Base-by-base conservation (phyloP, 768 basidiomycete genomes). In the Sistotremastrum niveocremeum region DNA sequence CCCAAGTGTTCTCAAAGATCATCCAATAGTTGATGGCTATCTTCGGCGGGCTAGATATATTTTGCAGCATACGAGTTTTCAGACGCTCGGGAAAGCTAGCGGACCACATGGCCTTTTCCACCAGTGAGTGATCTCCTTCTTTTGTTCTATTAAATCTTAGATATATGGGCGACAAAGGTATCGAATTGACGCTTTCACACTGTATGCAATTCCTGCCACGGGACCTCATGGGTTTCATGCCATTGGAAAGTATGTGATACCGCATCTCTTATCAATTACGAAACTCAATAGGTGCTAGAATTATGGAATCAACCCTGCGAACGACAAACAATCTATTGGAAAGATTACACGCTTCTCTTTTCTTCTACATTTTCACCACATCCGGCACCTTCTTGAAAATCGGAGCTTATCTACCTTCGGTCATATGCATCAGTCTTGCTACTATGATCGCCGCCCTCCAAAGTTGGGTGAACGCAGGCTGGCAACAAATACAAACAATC, bases 221-320 rank as follows among this genome's bases (percentile, higher is more conserved):
- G 91, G 94, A 5, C 95, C 95, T 6, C 90, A 99, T 60, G 95
- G 95, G 0, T 99, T 98, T 60, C 81, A 91, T 65, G 77, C 88
- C 2, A 69, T 99, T 32, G 94, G 95, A 56, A 75, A 79, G 90
- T 89, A 45, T 56, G 77, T 62, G 31, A 2, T 41, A 6, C 20
- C 9, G 7, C 5, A 31, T 48, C 48, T 55, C 33, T 36, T 40
- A 36, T 11, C 32, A 31, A 39, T 35, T 10, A 30, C 40, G 32
- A 4, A 8, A 20, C 6, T 12, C 11, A 6, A 6, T 44, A 30
- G 43, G 35, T 12, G 38, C 20, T 49, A 93, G 90, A 39, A 72
- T 82, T 39, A 58, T 91, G 35, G 95, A 99, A 64, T 90, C 89
- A 1, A 79, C 84, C 9, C 70, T 95, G 33, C 76, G 93, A 48